Base-by-base conservation (phyloP, 345 rosid species). In the Rhodamnia argentea region DNA sequence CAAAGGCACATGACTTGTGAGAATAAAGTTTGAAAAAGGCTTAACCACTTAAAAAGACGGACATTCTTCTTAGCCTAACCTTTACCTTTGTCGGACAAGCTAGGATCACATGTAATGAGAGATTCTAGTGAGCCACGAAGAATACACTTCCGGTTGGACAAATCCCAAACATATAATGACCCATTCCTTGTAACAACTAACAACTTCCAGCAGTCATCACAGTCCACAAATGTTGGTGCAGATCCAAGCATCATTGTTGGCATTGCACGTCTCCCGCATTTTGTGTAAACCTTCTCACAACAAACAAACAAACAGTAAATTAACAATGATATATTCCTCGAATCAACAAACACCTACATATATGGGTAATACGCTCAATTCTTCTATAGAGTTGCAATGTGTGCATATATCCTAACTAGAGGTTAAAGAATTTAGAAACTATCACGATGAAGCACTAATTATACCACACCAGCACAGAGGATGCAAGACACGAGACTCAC, bases 181-280 rank as follows among this genome's bases (percentile, higher is more conserved):
- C 99, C 99, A 88, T 93, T 96, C 92, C 92, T 94, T 44, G 99
- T 95, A 87, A 95, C 94, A 84, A 98, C 90, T 86, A 98, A 87
- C 90, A 98, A 88, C 87, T 96, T 96, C 99, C 99, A 96, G 91
- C 92, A 90, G 86, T 98, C 96, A 37, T 98, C 98, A 84, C 99
- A 98, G 88, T 96, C 99, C 50, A 96, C 87, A 86, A 98, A 98
- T 52, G 95, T 94, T 86, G 98, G 96, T 57, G 99, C 95, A 82
- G 99, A 96, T 89, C 98, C 99, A 93, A 91, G 90, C 97, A 96
- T 95, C 98, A 98, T 94, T 51, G 97, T 88, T 22, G 99, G 99
- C 96, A 98, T 91, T 57, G 95, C 95, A 40, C 99, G 99, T 88
- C 99, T 93, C 83, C 99, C 99, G 57, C 95, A 95, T 90, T 94